Base-by-base conservation (phyloP, 2,329 filamentous ascomycete species). In the Trichophyton verrucosum region DNA sequence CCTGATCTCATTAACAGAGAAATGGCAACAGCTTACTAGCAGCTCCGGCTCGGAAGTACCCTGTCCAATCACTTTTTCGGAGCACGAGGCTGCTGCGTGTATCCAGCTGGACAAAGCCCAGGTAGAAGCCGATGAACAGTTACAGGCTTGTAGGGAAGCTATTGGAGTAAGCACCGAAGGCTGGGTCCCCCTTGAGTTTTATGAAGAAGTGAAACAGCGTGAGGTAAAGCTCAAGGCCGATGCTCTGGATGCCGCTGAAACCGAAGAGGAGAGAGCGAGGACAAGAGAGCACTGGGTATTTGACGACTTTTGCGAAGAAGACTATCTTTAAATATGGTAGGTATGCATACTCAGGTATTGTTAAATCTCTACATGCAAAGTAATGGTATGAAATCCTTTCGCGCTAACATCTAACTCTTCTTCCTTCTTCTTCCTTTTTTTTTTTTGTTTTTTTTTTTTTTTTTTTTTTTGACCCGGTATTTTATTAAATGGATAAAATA, bases 121-220 rank as follows among this genome's bases (percentile, higher is more conserved):
- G 22, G 40, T 51, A 44, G 49, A 56, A 3, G 57, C 46, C 46
- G 61, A 62, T 33, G 9, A 24, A 7, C 46, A 60, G n/a, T 72
- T 38, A 46, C 61, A 47, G 68, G 69, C 1, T n/a, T 60, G 55
- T 13, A 49, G 53, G 38, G n/a, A 30, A 17, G 55, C 36, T 20
- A 60, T 62, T 30, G 61, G 61, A 3, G 58, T 62, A 20, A 40
- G 27, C 20, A 55, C 38, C n/a, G 61, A 62, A 4, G 61, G 61
- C 7, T 62, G 61, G 61, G 55, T 60, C 27, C 22, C 22, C 4
- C 24, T 33, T 46, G 61, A 58, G 22, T 22, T 53, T 33, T 62
- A 60, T 55, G 58, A 62, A 9, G 22, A 27, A 27, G 58, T 30
- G 8, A 58, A 60, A 20, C 40, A 49, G 17, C 53, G 22, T 27